Evolutionary conservation across 2,329 filamentous ascomycete genomes (phyloP).

Genomic region (Rachicladosporium sp.): DNA sequence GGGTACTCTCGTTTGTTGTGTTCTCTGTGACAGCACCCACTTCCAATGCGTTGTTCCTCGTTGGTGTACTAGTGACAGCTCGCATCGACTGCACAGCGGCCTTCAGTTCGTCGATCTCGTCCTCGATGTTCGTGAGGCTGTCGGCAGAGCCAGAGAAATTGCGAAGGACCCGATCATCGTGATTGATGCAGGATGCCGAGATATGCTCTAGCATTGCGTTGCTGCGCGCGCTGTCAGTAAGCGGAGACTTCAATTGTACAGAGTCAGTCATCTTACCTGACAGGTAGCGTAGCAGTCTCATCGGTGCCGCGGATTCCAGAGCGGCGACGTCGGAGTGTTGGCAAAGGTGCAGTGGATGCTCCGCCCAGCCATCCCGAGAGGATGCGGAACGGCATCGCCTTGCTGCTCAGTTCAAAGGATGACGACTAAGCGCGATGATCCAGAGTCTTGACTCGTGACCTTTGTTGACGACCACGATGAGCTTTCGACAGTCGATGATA

Average conservation of each 20-base stretch:
- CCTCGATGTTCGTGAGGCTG: constrained; percentile 8
- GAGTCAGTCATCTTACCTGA: constrained; percentile 8
- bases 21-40: too few species aligned
- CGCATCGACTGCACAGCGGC: constrained; percentile 7
- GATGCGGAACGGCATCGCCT: too few species aligned
- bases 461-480: too few species aligned
- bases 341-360: too few species aligned
- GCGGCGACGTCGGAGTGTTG: background rate
- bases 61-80: background rate
- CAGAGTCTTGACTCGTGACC: too few species aligned
- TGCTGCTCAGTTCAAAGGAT: too few species aligned
- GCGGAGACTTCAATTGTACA: background rate
- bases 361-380: too few species aligned
- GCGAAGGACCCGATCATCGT: constrained; percentile 2
- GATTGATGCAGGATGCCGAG: constrained; percentile 8
- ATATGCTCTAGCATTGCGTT: constrained; percentile 12
- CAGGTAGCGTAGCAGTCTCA: constrained; percentile 10
- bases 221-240: constrained; percentile 7
- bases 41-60: background rate
- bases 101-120: constrained; percentile 14
- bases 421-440: too few species aligned
- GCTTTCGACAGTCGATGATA: too few species aligned
- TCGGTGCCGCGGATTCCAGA: constrained; percentile 7
- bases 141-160: constrained; percentile 8
- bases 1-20: too few species aligned